phyloP scores from a whole-genome alignment of 2,329 filamentous ascomycete genomes.

The Pseudonectria buxi region DNA sequence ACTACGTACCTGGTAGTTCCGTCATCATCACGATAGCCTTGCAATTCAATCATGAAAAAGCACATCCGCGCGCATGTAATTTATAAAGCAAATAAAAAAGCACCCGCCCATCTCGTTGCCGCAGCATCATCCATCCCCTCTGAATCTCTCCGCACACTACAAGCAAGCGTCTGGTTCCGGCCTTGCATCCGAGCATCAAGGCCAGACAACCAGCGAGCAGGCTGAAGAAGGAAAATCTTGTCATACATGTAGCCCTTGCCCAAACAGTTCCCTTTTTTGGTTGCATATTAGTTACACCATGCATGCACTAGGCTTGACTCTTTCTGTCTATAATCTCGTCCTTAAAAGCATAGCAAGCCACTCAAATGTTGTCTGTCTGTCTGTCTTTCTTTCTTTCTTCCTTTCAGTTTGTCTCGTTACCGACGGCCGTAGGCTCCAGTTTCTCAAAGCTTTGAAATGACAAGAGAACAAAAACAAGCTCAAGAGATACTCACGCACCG shows the following conservation, averaged over 20 bases:
- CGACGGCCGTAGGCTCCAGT: constrained; percentile 16
- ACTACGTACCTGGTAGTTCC: no score
- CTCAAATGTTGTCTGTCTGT: constrained; percentile 20
- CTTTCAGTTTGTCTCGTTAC: constrained; percentile 14
- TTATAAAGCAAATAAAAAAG: no score
- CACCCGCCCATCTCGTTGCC: not conserved
- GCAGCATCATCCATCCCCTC: not conserved
- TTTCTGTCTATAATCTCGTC: constrained; percentile 32
- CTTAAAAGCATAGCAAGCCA: constrained; percentile 23
- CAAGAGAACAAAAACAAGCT: not conserved
- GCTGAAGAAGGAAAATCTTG: constrained; percentile 24
- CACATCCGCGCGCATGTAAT: no score
- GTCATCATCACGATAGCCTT: no score
- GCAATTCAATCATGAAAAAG: no score
- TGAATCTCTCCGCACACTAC: no score
- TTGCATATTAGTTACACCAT: constrained; percentile 32
- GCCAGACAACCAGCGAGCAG: constrained; percentile 12
- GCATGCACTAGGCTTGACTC: constrained; percentile 20
- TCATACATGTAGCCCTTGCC: constrained; percentile 30
- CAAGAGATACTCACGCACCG: no score
- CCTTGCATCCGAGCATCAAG: constrained; percentile 14
- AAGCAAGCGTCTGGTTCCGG: constrained; percentile 2
- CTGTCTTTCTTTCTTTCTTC: constrained; percentile 10
- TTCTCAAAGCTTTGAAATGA: constrained; percentile 4
- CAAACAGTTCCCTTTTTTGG: constrained; percentile 28